Evolutionary conservation across 768 basidiomycete genomes (phyloP).

Genomic region (Lyophyllum atratum): DNA sequence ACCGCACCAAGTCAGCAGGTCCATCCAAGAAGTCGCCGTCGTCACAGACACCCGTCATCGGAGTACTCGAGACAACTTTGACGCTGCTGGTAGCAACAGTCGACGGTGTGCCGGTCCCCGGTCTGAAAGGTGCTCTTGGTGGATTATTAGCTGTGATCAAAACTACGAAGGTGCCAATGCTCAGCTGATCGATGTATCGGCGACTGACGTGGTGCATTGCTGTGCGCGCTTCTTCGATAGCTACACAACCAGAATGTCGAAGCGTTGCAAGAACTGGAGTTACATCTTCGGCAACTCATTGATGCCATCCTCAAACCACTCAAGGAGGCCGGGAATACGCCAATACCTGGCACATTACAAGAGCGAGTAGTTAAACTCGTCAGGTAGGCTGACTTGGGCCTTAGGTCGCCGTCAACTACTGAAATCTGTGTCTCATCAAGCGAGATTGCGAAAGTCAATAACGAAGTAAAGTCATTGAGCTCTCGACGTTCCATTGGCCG

Average conservation of each 20-base stretch:
- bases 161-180: constrained; percentile 5
- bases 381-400: neutral
- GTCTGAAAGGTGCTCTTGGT: constrained; percentile 10
- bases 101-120: constrained; percentile 8
- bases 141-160: constrained; percentile 6
- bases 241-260: constrained; percentile 9
- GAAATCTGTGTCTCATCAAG: neutral
- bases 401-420: neutral
- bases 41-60: neutral
- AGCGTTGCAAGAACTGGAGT: constrained; percentile 8
- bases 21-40: neutral
- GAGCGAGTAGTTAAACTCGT: constrained; percentile 3
- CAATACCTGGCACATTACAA: constrained; percentile 4
- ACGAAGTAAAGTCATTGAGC: neutral
- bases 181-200: neutral
- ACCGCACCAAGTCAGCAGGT: neutral
- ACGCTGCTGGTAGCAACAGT: constrained; percentile 8
- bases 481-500: constrained; percentile 5
- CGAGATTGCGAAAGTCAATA: neutral
- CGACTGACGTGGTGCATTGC: neutral
- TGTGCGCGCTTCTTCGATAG: neutral
- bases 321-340: constrained; percentile 4
- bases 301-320: constrained; percentile 8
- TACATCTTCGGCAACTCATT: constrained; percentile 3
- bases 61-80: constrained; percentile 6